Percentiles rank a stretch among this genome's conserved stretches.
phyloP scores from a whole-genome alignment of 768 basidiomycete species.

The Trametes meyenii region DNA sequence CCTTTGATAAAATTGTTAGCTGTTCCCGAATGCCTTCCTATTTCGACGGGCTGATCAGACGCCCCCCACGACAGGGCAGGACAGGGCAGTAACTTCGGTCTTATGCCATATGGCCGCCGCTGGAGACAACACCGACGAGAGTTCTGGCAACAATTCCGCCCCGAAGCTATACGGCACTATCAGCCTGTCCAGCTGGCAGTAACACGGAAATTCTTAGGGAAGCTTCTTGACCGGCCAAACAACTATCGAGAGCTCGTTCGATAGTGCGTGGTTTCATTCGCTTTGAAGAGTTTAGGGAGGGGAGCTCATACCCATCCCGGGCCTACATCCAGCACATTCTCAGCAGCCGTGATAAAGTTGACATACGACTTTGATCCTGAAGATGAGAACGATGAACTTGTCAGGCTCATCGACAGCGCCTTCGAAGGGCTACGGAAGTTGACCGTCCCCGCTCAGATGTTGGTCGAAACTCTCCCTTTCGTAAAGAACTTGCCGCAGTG shows the following conservation, averaged over 20 bases:
- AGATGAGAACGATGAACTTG: conserved; percentile 13
- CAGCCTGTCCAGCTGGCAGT: background rate
- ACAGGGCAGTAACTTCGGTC: conserved; percentile 3
- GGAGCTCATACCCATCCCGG: background rate
- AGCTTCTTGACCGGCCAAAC: conserved; percentile 5
- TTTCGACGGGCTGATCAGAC: background rate
- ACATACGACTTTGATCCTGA: conserved; percentile 4
- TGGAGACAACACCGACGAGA: conserved; percentile 19
- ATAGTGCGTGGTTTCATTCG: background rate
- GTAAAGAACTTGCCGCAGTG: conserved; percentile 3
- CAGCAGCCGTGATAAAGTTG: conserved; percentile 1
- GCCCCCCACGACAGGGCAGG: conserved; percentile 1
- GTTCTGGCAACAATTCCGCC: conserved; percentile 18
- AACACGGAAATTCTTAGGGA: conserved; percentile 11
- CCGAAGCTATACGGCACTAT: background rate
- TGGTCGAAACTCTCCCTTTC: conserved; percentile 7
- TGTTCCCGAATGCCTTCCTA: background rate
- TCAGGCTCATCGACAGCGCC: conserved; percentile 20
- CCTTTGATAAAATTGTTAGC: conserved; percentile 15
- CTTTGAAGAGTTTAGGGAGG: background rate
- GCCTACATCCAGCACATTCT: background rate
- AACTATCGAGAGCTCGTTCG: background rate
- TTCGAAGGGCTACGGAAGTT: conserved; percentile 1
- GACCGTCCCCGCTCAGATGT: background rate
- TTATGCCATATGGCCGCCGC: conserved; percentile 10